A percentile compares a stretch with the other conserved stretches of the same genome.
phyloP scores from a whole-genome alignment of 345 rosid genomes.

The Trapa bicornis region DNA sequence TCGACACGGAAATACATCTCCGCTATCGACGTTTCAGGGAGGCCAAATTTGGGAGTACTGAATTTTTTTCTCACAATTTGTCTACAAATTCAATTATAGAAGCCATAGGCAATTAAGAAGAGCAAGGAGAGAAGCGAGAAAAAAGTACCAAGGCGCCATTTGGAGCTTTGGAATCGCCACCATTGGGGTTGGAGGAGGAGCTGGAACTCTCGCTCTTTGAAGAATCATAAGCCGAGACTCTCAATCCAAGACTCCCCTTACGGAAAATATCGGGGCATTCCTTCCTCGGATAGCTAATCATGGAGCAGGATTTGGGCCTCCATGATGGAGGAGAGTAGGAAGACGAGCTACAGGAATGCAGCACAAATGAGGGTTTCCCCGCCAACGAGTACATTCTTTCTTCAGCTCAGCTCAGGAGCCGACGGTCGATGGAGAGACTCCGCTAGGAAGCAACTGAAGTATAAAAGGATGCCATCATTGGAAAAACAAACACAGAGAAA shows the following conservation, averaged over 20 bases:
- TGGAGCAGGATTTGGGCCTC: not conserved
- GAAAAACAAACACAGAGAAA: too few relatives aligned
- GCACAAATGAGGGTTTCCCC: slow-evolving; percentile 19
- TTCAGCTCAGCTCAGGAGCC: not conserved
- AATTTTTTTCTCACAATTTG: not conserved
- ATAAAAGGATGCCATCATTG: too few relatives aligned
- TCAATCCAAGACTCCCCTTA: not conserved
- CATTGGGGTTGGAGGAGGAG: slow-evolving; percentile 25
- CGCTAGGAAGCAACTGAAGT: not conserved
- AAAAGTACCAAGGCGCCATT: slow-evolving; percentile 51
- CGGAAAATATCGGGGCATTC: not conserved
- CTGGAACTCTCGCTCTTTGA: slow-evolving; percentile 21
- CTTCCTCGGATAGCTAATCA: not conserved
- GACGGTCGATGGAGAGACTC: not conserved
- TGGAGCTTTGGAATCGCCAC: slow-evolving; percentile 53
- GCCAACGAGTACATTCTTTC: slow-evolving; percentile 46
- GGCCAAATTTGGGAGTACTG: not conserved
- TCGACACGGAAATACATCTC: too few relatives aligned
- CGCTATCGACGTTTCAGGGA: too few relatives aligned
- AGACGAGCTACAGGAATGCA: slow-evolving; percentile 12
- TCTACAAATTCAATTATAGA: not conserved
- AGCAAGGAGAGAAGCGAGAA: not conserved
- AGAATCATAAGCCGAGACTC: slow-evolving; percentile 1
- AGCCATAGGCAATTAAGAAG: not conserved
- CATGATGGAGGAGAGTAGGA: slow-evolving; percentile 6